Percentiles rank a stretch among this genome's conserved stretches.
phyloP scores from a whole-genome alignment of 768 basidiomycete genomes.

The Termitomyces sp. region DNA sequence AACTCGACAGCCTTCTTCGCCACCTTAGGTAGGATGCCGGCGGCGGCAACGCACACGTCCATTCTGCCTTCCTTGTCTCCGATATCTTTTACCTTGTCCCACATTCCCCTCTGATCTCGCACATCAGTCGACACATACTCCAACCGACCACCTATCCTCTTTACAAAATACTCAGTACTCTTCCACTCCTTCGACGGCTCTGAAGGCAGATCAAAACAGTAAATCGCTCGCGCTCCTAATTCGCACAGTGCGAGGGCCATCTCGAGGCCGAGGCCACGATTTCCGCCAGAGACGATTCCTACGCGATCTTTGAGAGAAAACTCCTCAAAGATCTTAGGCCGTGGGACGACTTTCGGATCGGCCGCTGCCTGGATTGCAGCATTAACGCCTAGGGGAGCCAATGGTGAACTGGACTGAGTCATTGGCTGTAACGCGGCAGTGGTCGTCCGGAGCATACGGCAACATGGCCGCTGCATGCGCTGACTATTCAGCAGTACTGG shows the following conservation, averaged over 20 bases:
- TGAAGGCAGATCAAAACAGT: constrained; percentile 60
- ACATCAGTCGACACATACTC: constrained; percentile 68
- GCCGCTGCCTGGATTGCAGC: constrained; percentile 46
- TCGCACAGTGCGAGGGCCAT: constrained; percentile 45
- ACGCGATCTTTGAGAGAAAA: background rate
- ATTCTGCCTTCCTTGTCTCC: constrained; percentile 32
- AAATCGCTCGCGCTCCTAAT: constrained; percentile 63
- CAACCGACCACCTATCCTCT: constrained; percentile 34
- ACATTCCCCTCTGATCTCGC: constrained; percentile 53
- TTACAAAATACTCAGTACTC: constrained; percentile 46
- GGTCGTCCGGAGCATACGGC: background rate
- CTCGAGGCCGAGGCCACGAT: background rate
- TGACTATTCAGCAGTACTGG: background rate
- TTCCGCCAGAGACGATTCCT: background rate
- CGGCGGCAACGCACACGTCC: constrained; percentile 65
- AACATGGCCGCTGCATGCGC: background rate
- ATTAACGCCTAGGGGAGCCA: constrained; percentile 60
- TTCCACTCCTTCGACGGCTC: constrained; percentile 55
- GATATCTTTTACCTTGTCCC: constrained; percentile 53
- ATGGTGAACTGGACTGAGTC: constrained; percentile 47
- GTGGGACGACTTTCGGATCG: constrained; percentile 29
- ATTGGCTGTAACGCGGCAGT: background rate
- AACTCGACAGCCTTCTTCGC: constrained; percentile 58
- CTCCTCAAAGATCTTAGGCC: constrained; percentile 35
- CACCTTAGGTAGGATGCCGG: constrained; percentile 55